phyloP scores from a whole-genome alignment of 2,329 filamentous ascomycete genomes.

The Aspergillus calidoustus region DNA sequence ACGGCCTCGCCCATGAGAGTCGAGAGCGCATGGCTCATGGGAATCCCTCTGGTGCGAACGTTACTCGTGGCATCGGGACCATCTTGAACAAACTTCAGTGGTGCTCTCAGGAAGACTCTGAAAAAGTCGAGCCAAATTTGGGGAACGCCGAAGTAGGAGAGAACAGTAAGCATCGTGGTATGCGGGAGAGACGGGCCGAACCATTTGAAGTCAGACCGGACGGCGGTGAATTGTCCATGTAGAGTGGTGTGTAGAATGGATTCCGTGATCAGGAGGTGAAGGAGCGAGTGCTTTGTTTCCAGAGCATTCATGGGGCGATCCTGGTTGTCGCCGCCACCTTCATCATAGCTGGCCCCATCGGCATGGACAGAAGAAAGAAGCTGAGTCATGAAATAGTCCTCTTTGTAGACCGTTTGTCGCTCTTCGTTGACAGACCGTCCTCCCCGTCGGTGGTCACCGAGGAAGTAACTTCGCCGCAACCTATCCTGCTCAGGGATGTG shows the following conservation, averaged over 20 bases:
- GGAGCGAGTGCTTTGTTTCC: slow-evolving; percentile 59
- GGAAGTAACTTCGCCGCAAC: slow-evolving; percentile 52
- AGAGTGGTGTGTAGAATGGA: slow-evolving; percentile 56
- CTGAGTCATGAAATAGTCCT: slow-evolving; percentile 61
- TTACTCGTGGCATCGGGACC: slow-evolving; percentile 50
- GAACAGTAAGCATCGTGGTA: slow-evolving; percentile 59
- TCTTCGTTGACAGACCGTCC: slow-evolving; percentile 28
- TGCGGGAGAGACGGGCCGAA: slow-evolving; percentile 65
- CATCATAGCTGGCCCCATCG: slow-evolving; percentile 45
- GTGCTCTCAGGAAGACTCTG: slow-evolving; percentile 61
- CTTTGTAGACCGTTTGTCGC: slow-evolving; percentile 44
- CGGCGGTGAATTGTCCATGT: slow-evolving; percentile 56
- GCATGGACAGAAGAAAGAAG: slow-evolving; percentile 51
- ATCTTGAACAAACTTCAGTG: slow-evolving; percentile 62
- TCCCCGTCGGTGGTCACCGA: slow-evolving; percentile 25
- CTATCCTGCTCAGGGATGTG: slow-evolving; percentile 43
- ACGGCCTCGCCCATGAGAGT: slow-evolving; percentile 64
- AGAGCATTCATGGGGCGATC: slow-evolving; percentile 49
- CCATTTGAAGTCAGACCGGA: slow-evolving; percentile 64
- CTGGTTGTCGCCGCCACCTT: slow-evolving; percentile 36
- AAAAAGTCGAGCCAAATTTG: slow-evolving; percentile 64
- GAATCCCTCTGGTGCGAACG: slow-evolving; percentile 60
- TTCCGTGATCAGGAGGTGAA: slow-evolving; percentile 62
- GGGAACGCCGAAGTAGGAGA: slow-evolving; percentile 64
- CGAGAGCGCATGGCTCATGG: slow-evolving; percentile 63